Conservation (phyloP, 108 stramenopile species). For the Nitzschia sp. region DNA sequence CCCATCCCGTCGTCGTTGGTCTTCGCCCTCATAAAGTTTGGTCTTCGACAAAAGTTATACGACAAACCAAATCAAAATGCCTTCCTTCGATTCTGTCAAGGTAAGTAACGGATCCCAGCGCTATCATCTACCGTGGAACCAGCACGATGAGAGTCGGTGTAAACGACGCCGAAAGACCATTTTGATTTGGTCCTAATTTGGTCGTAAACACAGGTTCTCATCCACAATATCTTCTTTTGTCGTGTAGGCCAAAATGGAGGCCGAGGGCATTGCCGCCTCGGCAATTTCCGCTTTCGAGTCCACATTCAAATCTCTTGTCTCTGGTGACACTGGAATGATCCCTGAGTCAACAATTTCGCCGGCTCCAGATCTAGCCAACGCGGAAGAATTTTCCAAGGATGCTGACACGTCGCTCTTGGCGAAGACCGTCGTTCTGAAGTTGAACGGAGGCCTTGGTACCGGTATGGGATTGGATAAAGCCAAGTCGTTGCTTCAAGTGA, state of each 20-base stretch:
- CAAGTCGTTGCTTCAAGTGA: conserved; percentile 96
- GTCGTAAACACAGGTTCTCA: neutral
- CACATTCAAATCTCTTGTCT: conserved; percentile 85
- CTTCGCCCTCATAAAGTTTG: too few relatives aligned
- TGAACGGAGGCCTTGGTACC: conserved; percentile 99
- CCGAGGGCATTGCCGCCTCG: conserved; percentile 83
- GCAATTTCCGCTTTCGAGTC: conserved; percentile 92
- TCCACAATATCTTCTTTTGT: neutral
- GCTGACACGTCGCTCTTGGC: conserved; percentile 78
- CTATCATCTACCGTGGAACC: too few relatives aligned
- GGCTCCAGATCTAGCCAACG: conserved; percentile 85
- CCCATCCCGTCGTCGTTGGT: neutral
- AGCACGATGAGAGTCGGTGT: too few relatives aligned
- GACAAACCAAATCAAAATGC: too few relatives aligned
- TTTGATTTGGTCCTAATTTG: neutral
- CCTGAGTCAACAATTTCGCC: conserved; percentile 91
- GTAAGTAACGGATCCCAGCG: conserved; percentile 18
- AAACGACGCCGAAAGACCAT: too few relatives aligned
- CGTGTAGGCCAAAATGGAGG: conserved; percentile 87
- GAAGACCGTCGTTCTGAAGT: conserved; percentile 95
- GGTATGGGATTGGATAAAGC: conserved; percentile 99
- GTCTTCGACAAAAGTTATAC: too few relatives aligned
- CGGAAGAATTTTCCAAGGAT: conserved; percentile 58
- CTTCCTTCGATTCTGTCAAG: conserved; percentile 21
- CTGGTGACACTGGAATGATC: conserved; percentile 97